Evolutionary conservation across 1,284 basidiomycete genomes (phyloP).

Genomic region (Sanghuangporus weigelae): DNA sequence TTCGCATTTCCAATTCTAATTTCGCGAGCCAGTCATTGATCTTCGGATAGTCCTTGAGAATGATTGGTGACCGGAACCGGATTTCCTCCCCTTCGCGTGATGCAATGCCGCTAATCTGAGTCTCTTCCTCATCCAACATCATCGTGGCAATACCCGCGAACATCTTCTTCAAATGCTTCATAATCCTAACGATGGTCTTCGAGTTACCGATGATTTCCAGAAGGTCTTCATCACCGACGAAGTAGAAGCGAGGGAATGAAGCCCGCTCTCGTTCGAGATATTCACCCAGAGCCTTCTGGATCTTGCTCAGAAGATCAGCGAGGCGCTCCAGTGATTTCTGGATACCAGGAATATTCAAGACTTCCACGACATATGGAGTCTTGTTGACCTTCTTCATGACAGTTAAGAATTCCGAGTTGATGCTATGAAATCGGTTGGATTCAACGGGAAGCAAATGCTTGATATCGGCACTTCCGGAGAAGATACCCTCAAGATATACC

Average conservation of each 20-base stretch:
- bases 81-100: constrained; percentile 96
- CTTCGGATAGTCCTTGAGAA: constrained; percentile 90
- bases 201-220: constrained; percentile 99
- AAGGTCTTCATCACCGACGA: constrained; percentile 98
- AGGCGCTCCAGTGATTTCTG: constrained; percentile 97
- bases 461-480: constrained; percentile 98
- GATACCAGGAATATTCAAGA: constrained; percentile 93
- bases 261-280: constrained; percentile 97
- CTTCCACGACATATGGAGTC: constrained; percentile 95
- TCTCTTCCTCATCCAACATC: constrained; percentile 83
- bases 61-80: constrained; percentile 75
- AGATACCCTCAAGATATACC: constrained; percentile 99
- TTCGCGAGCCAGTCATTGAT: constrained; percentile 98
- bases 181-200: constrained; percentile 95
- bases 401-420: constrained; percentile 96
- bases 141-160: constrained; percentile 96
- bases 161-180: constrained; percentile 99
- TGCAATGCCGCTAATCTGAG: constrained; percentile 85
- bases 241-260: constrained; percentile 99
- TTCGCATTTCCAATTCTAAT: constrained; percentile 92
- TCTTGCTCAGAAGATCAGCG: constrained; percentile 94
- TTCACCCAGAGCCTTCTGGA: constrained; percentile 98
- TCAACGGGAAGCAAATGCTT: constrained; percentile 98
- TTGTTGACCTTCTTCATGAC: constrained; percentile 99
- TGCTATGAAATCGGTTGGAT: constrained; percentile 95